phyloP scores from a whole-genome alignment of 805 yeast genomes.

The Candida ficus region DNA sequence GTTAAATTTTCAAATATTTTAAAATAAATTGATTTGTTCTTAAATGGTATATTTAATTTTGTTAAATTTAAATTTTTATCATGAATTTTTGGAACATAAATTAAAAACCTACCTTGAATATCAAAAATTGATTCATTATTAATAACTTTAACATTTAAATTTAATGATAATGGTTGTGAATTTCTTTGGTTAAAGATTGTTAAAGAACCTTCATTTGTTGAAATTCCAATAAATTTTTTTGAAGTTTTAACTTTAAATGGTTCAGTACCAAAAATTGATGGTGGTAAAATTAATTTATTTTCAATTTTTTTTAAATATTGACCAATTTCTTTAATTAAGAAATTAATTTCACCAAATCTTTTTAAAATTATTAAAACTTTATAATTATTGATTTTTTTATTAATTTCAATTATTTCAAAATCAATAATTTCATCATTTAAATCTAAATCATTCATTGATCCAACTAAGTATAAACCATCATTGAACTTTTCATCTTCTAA shows the following conservation, averaged over 20 bases:
- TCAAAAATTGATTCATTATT: slow-evolving; percentile 39
- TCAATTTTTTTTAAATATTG: slow-evolving; percentile 12
- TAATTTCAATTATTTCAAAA: slow-evolving; percentile 23
- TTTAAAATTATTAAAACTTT: slow-evolving; percentile 11
- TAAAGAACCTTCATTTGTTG: slow-evolving; percentile 26
- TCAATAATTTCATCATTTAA: slow-evolving; percentile 18
- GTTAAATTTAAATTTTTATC: slow-evolving; percentile 7
- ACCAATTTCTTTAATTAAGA: slow-evolving; percentile 18
- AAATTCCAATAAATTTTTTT: slow-evolving; percentile 20
- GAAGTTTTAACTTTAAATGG: slow-evolving; percentile 23
- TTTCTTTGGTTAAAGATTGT: slow-evolving; percentile 20
- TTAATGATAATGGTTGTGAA: slow-evolving; percentile 16
- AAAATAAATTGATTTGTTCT: slow-evolving; percentile 19
- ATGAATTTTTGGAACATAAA: slow-evolving; percentile 30
- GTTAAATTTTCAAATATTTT: slow-evolving; percentile 42
- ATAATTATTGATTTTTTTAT: slow-evolving; percentile 21
- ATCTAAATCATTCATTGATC: slow-evolving; percentile 14
- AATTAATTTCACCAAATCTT: slow-evolving; percentile 9
- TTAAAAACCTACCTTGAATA: slow-evolving; percentile 34
- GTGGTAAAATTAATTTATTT: slow-evolving; percentile 23
- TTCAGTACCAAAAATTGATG: slow-evolving; percentile 20
- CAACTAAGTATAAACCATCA: slow-evolving; percentile 27
- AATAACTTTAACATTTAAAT: slow-evolving; percentile 15
- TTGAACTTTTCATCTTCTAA: slow-evolving; percentile 5
- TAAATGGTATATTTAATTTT: slow-evolving; percentile 16